Base-by-base conservation (phyloP, 176 grass and related monocot genomes). In the Zoysia pacifica region DNA sequence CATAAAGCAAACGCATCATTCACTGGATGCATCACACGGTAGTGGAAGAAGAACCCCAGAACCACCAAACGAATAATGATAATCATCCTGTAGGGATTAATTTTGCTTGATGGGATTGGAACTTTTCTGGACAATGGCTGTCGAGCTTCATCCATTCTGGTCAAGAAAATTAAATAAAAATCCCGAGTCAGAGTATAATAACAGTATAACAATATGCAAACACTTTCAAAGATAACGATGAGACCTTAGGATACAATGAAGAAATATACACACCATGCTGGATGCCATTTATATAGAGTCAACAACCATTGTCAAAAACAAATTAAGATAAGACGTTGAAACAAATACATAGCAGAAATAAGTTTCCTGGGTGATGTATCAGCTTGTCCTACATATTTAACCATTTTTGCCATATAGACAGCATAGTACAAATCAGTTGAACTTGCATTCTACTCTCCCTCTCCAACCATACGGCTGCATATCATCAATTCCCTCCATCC, bases 21-120 rank as follows among this genome's bases (percentile, higher is more conserved):
- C 20, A 81, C 89, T 0, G 89, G 91, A 61, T 97, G 87, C 76
- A 87, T 94, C 78, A 94, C 88, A 35, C 91, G 91, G 70, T 94
- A 97, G 74, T 97, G 94, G 75, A 94, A 97, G 86, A 97, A 97
- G 86, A 97, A 97, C 6, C 94, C 94, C 83, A 93, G 39, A 85
- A 97, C 94, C 43, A 97, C 94, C 60, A 97, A 70, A 13, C 94
- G 94, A 53, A 97, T 97, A 81, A 97, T 79, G 38, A 97, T 97
- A 84, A 97, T 91, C 88, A 97, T 97, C 62, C 94, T 87, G 61
- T 97, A 97, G 39, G 94, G 94, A 50, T 97, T 97, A 62, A 97
- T 97, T 77, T 82, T 81, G 78, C 94, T 97, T 56, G 94, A 97
- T 48, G 94, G 19, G 72, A 97, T 83, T 16, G 94, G 94, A 38